These are phyloP conservation scores for Chlorella ohadii DNA, from an alignment of 139 green algal genomes.

Conservation along the genomic window DNA sequence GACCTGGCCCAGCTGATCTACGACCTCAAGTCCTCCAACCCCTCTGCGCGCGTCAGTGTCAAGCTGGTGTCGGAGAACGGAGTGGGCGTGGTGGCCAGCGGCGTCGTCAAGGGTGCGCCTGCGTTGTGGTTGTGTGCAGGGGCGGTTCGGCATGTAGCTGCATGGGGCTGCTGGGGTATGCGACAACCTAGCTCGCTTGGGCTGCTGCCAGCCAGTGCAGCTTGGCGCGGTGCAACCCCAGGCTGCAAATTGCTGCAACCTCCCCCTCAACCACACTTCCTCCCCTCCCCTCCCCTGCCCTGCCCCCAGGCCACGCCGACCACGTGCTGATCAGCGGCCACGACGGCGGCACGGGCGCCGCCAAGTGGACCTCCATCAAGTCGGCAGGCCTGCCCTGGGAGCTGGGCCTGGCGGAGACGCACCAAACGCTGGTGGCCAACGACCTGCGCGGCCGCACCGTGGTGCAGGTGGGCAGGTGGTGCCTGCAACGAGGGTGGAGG, in stretches of 20 bases:
- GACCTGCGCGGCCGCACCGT: slow-evolving; percentile 90
- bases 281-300: background rate
- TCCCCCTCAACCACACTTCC: background rate
- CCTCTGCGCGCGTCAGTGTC: slow-evolving; percentile 76
- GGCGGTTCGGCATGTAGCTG: too few relatives aligned
- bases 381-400: slow-evolving; percentile 92
- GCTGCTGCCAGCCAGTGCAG: too few relatives aligned
- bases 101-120: slow-evolving; percentile 90
- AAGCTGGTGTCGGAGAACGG: slow-evolving; percentile 97
- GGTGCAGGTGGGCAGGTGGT: slow-evolving; percentile 66
- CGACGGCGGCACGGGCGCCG: slow-evolving; percentile 91
- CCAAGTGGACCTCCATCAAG: slow-evolving; percentile 87
- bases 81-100: slow-evolving; percentile 83
- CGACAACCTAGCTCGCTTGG: too few relatives aligned
- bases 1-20: slow-evolving; percentile 98
- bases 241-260: too few relatives aligned
- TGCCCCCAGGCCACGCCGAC: slow-evolving; percentile 84
- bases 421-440: slow-evolving; percentile 97
- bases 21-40: slow-evolving; percentile 86
- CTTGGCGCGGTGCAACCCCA: too few relatives aligned
- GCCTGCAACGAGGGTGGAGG: too few relatives aligned
- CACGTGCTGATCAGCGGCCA: slow-evolving; percentile 96
- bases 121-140: background rate
- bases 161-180: too few relatives aligned
- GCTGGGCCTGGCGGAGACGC: slow-evolving; percentile 93